Conservation (phyloP, 257 asterid genomes). For the Lantana camara region DNA sequence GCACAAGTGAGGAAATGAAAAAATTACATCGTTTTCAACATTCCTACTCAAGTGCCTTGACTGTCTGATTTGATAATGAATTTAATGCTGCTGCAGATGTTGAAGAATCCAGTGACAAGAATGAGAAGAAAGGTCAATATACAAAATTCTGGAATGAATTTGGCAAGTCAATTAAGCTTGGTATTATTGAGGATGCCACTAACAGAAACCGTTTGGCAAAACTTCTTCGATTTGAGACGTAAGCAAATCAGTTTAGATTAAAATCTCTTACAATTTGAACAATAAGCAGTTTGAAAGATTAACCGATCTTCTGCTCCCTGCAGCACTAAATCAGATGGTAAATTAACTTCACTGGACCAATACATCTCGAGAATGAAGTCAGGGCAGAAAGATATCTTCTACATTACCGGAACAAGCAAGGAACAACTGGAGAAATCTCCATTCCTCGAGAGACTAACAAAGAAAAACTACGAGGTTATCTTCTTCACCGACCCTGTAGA, state of each 20-base stretch:
- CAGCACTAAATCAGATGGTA: constrained; percentile 91
- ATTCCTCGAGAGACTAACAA: constrained; percentile 85
- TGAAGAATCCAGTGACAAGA: constrained; percentile 71
- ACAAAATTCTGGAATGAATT: constrained; percentile 90
- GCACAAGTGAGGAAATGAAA: neutral
- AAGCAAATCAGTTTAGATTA: constrained; percentile 17
- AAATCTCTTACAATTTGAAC: neutral
- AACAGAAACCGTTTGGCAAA: constrained; percentile 89
- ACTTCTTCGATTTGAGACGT: constrained; percentile 90
- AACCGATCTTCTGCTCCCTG: constrained; percentile 17
- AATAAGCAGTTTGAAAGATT: neutral
- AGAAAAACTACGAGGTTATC: constrained; percentile 93
- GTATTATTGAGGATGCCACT: constrained; percentile 87
- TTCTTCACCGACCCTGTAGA: constrained; percentile 92
- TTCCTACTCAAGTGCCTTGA: neutral
- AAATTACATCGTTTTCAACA: neutral
- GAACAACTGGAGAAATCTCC: constrained; percentile 97
- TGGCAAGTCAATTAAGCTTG: constrained; percentile 94
- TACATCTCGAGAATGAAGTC: constrained; percentile 94
- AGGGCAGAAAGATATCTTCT: constrained; percentile 95
- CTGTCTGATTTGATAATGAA: constrained; percentile 10
- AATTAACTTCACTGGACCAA: constrained; percentile 84
- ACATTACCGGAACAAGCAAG: constrained; percentile 90
- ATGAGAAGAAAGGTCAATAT: constrained; percentile 89
- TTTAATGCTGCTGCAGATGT: constrained; percentile 43